Evolutionary conservation across 2,329 filamentous ascomycete species (phyloP).

Genomic region (Pseudogymnoascus sp.): DNA sequence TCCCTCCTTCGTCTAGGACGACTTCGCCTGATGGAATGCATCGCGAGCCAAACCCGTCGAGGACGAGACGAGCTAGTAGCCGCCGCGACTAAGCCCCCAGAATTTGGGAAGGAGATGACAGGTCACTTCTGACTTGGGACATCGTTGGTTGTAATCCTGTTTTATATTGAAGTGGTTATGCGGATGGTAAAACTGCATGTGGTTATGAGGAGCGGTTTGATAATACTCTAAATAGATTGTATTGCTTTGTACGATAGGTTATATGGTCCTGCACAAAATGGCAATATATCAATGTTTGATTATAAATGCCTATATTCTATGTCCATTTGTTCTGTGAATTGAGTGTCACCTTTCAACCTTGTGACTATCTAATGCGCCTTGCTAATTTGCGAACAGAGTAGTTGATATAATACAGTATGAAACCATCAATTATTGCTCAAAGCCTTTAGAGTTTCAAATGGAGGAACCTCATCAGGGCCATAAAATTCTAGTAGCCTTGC

Average conservation of each 20-base stretch:
- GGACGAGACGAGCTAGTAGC: constrained; percentile 2
- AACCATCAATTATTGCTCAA: constrained; percentile 34
- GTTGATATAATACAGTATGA: not conserved
- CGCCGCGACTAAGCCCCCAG: not conserved
- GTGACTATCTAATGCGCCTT: not conserved
- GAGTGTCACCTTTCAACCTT: constrained; percentile 19
- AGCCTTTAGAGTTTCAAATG: constrained; percentile 46
- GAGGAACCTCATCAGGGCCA: constrained; percentile 46
- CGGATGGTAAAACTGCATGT: constrained; percentile 1
- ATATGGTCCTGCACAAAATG: constrained; percentile 6
- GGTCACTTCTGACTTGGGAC: not conserved
- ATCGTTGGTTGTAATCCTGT: not conserved
- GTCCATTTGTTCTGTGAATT: not conserved
- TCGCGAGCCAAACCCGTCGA: not conserved
- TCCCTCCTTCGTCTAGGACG: constrained; percentile 19
- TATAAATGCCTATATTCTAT: not conserved
- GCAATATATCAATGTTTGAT: constrained; percentile 6
- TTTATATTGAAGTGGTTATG: constrained; percentile 5
- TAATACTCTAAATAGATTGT: constrained; percentile 5
- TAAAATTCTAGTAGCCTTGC: constrained; percentile 74
- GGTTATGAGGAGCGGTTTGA: constrained; percentile 5
- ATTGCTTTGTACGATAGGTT: constrained; percentile 6
- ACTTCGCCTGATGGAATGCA: constrained; percentile 5
- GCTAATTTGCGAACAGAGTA: not conserved
- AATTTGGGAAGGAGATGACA: not conserved